Percentiles rank a stretch among this genome's conserved stretches.
Conservation (phyloP, 2,329 filamentous ascomycete species). For the Phaeosphaeriaceae sp. region DNA sequence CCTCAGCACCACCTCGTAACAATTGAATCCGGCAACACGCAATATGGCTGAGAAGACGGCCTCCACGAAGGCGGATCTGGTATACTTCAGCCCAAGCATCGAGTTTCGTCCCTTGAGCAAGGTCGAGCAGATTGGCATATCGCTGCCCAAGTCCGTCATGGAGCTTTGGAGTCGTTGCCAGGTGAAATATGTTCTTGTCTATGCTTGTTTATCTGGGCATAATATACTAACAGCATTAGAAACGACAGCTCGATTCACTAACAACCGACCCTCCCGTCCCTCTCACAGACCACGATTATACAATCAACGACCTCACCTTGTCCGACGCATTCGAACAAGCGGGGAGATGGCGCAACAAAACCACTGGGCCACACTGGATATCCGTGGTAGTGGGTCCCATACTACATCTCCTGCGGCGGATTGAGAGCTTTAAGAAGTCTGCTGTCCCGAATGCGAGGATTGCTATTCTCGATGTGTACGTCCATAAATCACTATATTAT, state of each 20-base stretch:
- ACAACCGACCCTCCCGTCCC: conserved; percentile 2
- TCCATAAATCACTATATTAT: conserved; percentile 5
- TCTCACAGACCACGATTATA: conserved; percentile 15
- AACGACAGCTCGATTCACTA: no score
- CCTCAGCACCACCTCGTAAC: no score
- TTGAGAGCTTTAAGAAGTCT: not conserved
- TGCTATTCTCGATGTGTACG: conserved; percentile 17
- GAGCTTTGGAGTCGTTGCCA: conserved; percentile 18
- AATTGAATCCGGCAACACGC: no score
- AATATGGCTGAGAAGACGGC: conserved; percentile 4
- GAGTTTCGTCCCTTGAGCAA: conserved; percentile 14
- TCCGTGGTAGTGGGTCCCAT: no score
- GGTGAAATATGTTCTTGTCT: no score
- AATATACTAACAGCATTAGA: conserved; percentile 3
- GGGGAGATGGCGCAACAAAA: conserved; percentile 18
- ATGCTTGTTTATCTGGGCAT: no score
- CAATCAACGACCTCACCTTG: conserved; percentile 16
- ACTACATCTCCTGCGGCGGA: not conserved
- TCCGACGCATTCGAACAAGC: conserved; percentile 15
- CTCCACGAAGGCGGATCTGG: conserved; percentile 14
- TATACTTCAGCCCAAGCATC: conserved; percentile 13
- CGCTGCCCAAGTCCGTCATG: conserved; percentile 12
- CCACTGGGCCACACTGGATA: not conserved
- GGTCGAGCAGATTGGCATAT: conserved; percentile 9
- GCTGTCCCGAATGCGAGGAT: conserved; percentile 12